These are phyloP conservation scores for Aegilops bicornis DNA, from an alignment of 176 grass and related monocot species.

Conservation along the genomic window DNA sequence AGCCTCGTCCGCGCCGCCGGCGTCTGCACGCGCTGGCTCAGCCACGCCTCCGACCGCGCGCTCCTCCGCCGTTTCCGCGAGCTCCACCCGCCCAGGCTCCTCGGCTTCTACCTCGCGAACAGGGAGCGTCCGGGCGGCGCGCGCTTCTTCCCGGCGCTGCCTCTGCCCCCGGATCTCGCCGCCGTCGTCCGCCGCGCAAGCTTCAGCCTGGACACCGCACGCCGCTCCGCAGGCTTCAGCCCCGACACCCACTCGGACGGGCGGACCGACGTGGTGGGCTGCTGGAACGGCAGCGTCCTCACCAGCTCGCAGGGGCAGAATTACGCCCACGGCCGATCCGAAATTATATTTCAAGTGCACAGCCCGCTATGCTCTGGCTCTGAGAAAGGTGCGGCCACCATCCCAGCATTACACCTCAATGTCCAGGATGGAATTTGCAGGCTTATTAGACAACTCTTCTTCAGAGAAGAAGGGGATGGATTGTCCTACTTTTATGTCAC, in stretches of 20 bases:
- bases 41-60: neutral
- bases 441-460: neutral
- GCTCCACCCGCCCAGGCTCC: neutral
- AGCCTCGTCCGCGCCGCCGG: neutral
- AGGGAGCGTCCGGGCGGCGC: too few relatives aligned
- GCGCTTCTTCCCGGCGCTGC: neutral
- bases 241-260: too few relatives aligned
- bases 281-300: neutral
- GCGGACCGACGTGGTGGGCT: neutral
- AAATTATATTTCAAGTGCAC: neutral
- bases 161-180: neutral
- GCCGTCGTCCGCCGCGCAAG: neutral
- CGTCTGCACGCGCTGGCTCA: neutral
- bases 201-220: neutral
- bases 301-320: neutral
- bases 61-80: neutral
- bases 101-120: neutral
- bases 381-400: neutral
- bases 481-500: neutral
- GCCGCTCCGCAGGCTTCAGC: too few relatives aligned
- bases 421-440: neutral
- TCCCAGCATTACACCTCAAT: neutral
- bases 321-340: too few relatives aligned
- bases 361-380: neutral
- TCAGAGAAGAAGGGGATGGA: neutral